phyloP scores from a whole-genome alignment of 371 early-diverging fungal genomes.

The Entomophthora muscae region DNA sequence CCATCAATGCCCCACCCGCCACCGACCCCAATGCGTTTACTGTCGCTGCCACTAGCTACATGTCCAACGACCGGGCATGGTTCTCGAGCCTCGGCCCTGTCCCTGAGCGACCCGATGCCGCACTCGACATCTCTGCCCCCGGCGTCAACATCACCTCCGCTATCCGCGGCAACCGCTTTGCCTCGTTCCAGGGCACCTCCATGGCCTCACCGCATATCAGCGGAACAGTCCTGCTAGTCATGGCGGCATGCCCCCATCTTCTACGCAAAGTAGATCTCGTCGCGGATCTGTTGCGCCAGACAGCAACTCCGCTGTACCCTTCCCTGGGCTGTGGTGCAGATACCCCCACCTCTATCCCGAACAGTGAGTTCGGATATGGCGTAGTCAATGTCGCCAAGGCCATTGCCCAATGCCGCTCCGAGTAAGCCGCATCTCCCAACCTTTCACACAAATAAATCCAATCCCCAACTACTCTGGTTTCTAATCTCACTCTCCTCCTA shows the following conservation, averaged over 20 bases:
- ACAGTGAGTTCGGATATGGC: slow-evolving; percentile 5
- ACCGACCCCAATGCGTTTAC: not conserved
- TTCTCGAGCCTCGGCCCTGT: not conserved
- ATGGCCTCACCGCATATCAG: not conserved
- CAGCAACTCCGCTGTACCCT: slow-evolving; percentile 2
- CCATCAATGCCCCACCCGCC: not conserved
- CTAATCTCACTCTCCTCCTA: too few species aligned
- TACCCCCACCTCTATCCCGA: not conserved
- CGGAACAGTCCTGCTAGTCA: too few species aligned
- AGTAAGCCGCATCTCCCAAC: too few species aligned
- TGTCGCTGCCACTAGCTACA: too few species aligned
- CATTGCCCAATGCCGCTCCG: too few species aligned
- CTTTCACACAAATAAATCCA: too few species aligned
- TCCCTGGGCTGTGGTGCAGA: not conserved
- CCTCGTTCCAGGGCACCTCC: too few species aligned
- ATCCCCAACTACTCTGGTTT: too few species aligned
- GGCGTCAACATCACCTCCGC: slow-evolving; percentile 17
- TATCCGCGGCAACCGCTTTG: not conserved
- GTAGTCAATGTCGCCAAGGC: too few species aligned
- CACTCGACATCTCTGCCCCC: too few species aligned
- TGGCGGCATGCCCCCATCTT: too few species aligned
- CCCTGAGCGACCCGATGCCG: slow-evolving; percentile 17
- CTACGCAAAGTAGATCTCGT: too few species aligned
- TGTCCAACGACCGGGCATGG: not conserved
- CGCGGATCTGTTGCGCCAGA: not conserved